phyloP scores from a whole-genome alignment of 768 basidiomycete genomes.

The Leccinum rimulosum region DNA sequence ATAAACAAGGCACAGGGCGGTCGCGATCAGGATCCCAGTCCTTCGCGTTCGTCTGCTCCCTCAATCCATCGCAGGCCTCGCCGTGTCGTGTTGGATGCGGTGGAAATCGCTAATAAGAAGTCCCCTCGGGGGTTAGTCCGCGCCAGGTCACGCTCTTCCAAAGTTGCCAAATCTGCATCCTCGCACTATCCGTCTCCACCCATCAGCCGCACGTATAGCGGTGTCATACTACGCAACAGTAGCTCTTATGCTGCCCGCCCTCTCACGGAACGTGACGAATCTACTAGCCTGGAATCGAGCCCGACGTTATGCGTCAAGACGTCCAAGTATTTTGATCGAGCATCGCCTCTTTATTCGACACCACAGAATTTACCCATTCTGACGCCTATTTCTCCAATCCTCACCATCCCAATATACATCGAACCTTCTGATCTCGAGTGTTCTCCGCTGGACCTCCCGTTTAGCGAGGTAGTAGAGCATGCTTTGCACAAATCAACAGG shows the following conservation, averaged over 20 bases:
- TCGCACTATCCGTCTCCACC: slow-evolving; percentile 10
- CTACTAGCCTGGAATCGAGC: not conserved
- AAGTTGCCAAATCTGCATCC: not conserved
- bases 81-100: slow-evolving; percentile 17
- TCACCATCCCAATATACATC: slow-evolving; percentile 2
- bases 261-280: not conserved
- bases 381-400: slow-evolving; percentile 2
- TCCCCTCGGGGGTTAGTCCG: not conserved
- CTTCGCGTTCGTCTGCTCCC: not conserved
- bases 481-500: not conserved
- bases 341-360: not conserved
- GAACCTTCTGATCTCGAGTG: slow-evolving; percentile 8
- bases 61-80: not conserved
- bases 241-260: not conserved
- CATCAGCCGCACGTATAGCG: not conserved
- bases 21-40: not conserved
- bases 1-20: not conserved
- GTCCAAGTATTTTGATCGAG: slow-evolving; percentile 22
- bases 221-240: not conserved
- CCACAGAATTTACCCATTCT: no score
- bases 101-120: slow-evolving; percentile 12
- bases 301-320: not conserved
- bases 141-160: not conserved
- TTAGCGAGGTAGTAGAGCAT: not conserved
- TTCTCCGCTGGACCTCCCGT: not conserved